Conservation (phyloP, 345 rosid species). For the Salix viminalis region DNA sequence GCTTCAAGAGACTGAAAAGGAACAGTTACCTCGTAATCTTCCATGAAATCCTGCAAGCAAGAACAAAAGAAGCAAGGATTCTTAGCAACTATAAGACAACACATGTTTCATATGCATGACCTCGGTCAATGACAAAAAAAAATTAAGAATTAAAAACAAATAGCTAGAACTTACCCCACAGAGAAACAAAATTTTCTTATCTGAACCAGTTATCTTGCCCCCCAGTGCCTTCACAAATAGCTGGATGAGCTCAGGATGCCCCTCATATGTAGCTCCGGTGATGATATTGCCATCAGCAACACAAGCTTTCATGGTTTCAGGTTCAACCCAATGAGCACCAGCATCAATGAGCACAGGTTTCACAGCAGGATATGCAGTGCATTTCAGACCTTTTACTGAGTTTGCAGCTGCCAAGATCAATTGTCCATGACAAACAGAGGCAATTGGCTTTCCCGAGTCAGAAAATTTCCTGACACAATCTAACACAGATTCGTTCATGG, state of each 20-base stretch:
- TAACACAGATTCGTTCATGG: conserved; percentile 52
- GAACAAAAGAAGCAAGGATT: neutral
- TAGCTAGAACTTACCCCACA: conserved; percentile 62
- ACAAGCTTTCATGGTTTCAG: conserved; percentile 41
- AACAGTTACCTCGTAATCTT: conserved; percentile 78
- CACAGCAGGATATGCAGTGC: conserved; percentile 56
- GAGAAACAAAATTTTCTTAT: conserved; percentile 68
- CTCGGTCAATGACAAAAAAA: neutral
- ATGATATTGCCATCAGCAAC: conserved; percentile 70
- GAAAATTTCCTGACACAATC: conserved; percentile 54
- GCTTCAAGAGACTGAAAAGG: conserved; percentile 91
- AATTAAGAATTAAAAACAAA: no score
- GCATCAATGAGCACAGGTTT: conserved; percentile 68
- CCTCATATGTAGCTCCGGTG: conserved; percentile 57
- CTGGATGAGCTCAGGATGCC: conserved; percentile 66
- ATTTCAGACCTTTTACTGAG: conserved; percentile 45
- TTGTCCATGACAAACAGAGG: conserved; percentile 74
- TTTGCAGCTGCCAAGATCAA: conserved; percentile 76
- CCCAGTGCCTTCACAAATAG: conserved; percentile 65
- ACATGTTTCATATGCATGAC: neutral
- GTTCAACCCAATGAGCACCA: conserved; percentile 84
- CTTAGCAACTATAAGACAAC: neutral
- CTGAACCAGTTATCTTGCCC: conserved; percentile 43
- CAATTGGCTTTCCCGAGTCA: conserved; percentile 57
- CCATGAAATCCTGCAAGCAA: conserved; percentile 34